phyloP scores from a whole-genome alignment of 164 flowering plant genomes.

The Chimonanthus praecox region DNA sequence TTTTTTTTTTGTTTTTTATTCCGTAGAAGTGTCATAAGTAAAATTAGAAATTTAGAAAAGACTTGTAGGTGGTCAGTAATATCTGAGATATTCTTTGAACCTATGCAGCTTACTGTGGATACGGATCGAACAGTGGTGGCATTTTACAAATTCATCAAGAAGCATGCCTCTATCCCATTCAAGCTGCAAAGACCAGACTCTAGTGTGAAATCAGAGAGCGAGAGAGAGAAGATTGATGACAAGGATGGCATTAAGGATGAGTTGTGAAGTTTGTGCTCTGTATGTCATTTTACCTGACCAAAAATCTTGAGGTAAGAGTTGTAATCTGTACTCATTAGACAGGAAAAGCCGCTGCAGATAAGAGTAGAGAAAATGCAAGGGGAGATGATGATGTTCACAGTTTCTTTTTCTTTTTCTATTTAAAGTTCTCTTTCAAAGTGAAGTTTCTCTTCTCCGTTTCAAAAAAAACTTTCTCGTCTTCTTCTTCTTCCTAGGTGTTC shows the following conservation, averaged over 20 bases:
- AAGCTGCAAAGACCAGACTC: conserved; percentile 35
- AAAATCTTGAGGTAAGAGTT: too few species aligned
- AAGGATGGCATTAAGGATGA: conserved; percentile 31
- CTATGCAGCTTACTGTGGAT: conserved; percentile 64
- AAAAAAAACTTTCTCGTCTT: too few species aligned
- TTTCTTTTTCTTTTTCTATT: too few species aligned
- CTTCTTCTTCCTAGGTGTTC: too few species aligned
- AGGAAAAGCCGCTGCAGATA: not conserved
- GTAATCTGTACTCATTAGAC: not conserved
- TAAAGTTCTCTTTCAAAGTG: too few species aligned
- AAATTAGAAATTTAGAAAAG: too few species aligned
- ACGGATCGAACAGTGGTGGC: conserved; percentile 73
- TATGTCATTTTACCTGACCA: not conserved
- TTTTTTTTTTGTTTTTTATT: too few species aligned
- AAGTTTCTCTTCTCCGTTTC: too few species aligned
- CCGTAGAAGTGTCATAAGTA: too few species aligned
- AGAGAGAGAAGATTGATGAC: conserved; percentile 10
- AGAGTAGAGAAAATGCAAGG: not conserved
- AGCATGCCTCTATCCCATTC: conserved; percentile 67
- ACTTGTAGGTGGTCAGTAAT: too few species aligned
- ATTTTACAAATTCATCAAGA: conserved; percentile 80
- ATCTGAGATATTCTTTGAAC: not conserved
- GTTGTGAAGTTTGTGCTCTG: conserved; percentile 17
- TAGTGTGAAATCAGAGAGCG: conserved; percentile 14
- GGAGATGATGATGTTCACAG: not conserved